phyloP scores from a whole-genome alignment of 2,329 filamentous ascomycete genomes.

The Penicillium sp. region DNA sequence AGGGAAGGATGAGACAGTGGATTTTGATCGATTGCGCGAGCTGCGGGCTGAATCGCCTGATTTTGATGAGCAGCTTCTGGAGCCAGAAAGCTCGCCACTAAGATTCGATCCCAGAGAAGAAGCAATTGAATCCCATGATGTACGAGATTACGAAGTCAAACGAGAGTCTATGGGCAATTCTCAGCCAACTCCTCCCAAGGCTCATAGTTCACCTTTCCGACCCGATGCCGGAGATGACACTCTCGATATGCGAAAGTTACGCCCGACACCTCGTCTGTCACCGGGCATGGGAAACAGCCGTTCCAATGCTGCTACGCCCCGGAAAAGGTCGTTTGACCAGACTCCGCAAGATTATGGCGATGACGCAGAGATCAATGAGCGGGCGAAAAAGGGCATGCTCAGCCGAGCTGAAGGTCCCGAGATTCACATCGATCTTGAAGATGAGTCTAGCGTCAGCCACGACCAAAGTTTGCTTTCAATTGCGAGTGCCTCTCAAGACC shows the following conservation, averaged over 20 bases:
- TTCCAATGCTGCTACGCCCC: constrained; percentile 12
- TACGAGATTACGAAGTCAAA: constrained; percentile 1
- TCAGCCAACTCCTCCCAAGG: neutral
- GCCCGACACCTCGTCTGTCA: constrained; percentile 12
- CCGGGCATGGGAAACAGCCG: constrained; percentile 8
- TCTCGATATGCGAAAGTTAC: constrained; percentile 17
- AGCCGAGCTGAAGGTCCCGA: constrained; percentile 20
- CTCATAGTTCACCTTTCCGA: constrained; percentile 2
- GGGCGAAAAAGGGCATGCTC: constrained; percentile 29
- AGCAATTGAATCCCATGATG: constrained; percentile 23
- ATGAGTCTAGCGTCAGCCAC: constrained; percentile 24
- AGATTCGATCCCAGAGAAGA: constrained; percentile 27
- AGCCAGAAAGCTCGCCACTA: constrained; percentile 36
- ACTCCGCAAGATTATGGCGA: constrained; percentile 22
- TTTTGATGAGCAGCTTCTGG: neutral
- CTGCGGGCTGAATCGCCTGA: constrained; percentile 6
- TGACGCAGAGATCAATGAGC: constrained; percentile 16
- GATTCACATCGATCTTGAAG: constrained; percentile 30
- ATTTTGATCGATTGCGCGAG: constrained; percentile 22
- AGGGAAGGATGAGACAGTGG: constrained; percentile 28
- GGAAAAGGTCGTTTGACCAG: constrained; percentile 26
- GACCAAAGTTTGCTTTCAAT: constrained; percentile 19
- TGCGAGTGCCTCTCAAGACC: constrained; percentile 12
- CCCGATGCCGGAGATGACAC: constrained; percentile 4
- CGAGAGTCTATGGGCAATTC: neutral